Percentiles rank a stretch among this genome's conserved stretches.
Conservation (phyloP, 148 eudicot genomes). For the Hydrangea macrophylla region DNA sequence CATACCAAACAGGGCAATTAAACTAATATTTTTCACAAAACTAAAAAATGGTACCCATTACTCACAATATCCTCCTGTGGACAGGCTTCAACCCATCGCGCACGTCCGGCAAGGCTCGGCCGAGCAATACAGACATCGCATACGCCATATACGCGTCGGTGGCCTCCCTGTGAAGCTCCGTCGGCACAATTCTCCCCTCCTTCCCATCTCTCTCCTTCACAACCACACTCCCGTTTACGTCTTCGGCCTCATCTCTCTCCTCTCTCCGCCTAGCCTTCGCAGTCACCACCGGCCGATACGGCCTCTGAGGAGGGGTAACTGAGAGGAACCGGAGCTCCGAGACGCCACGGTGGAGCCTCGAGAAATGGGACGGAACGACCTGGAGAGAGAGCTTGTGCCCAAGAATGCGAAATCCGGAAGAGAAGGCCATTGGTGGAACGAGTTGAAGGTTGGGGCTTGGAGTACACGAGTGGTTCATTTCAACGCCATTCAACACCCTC, state of each 20-base stretch:
- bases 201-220: conserved; percentile 22
- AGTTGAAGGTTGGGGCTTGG: background rate
- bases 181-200: conserved; percentile 52
- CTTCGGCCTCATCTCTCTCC: conserved; percentile 17
- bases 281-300: conserved; percentile 20
- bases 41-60: background rate
- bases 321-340: conserved; percentile 53
- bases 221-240: conserved; percentile 24
- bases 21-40: background rate
- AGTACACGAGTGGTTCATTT: conserved; percentile 12
- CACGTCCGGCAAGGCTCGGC: conserved; percentile 90
- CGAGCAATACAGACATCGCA: conserved; percentile 94
- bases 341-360: conserved; percentile 8
- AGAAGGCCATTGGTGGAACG: conserved; percentile 36
- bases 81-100: conserved; percentile 97
- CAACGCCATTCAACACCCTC: conserved; percentile 17
- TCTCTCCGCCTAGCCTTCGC: conserved; percentile 29
- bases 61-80: conserved; percentile 84
- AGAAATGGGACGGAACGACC: conserved; percentile 14
- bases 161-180: conserved; percentile 91
- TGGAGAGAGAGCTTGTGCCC: conserved; percentile 26
- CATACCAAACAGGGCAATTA: background rate
- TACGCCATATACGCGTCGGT: conserved; percentile 94
- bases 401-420: conserved; percentile 41
- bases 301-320: conserved; percentile 16